Conservation (phyloP, 2,329 filamentous ascomycete species). For the Fusarium graminum region DNA sequence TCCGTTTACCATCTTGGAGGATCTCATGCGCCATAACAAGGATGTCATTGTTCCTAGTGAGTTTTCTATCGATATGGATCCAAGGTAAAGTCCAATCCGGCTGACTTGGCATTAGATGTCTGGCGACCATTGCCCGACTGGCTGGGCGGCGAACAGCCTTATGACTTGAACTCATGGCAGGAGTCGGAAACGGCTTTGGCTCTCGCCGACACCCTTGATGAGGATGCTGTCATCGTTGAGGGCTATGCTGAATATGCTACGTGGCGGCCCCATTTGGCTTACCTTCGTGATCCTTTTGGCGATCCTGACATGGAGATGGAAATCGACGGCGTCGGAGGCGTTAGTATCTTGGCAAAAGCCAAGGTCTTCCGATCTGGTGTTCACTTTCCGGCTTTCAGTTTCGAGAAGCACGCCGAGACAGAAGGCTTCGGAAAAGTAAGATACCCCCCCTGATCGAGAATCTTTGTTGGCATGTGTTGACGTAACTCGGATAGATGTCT, state of each 20-base stretch:
- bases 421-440: slow-evolving; percentile 97
- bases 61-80: slow-evolving; percentile 54
- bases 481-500: slow-evolving; percentile 77
- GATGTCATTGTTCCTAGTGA: slow-evolving; percentile 98
- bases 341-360: slow-evolving; percentile 96
- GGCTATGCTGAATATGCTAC: slow-evolving; percentile 99
- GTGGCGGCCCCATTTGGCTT: slow-evolving; percentile 96
- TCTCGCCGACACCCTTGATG: slow-evolving; percentile 92
- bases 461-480: slow-evolving; percentile 18
- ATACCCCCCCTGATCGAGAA: neutral
- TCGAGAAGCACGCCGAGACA: slow-evolving; percentile 98
- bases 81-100: neutral
- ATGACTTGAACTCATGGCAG: slow-evolving; percentile 99
- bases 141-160: slow-evolving; percentile 98
- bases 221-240: slow-evolving; percentile 98
- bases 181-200: slow-evolving; percentile 97
- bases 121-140: slow-evolving; percentile 99
- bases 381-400: slow-evolving; percentile 98
- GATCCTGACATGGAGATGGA: slow-evolving; percentile 99
- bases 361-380: slow-evolving; percentile 94
- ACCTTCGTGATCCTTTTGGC: slow-evolving; percentile 94
- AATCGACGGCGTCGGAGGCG: slow-evolving; percentile 96
- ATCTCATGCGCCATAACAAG: slow-evolving; percentile 98
- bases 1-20: slow-evolving; percentile 95
- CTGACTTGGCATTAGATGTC: slow-evolving; percentile 74